Conservation (phyloP, 73 alveolate species). For the Stentor roeselii region DNA sequence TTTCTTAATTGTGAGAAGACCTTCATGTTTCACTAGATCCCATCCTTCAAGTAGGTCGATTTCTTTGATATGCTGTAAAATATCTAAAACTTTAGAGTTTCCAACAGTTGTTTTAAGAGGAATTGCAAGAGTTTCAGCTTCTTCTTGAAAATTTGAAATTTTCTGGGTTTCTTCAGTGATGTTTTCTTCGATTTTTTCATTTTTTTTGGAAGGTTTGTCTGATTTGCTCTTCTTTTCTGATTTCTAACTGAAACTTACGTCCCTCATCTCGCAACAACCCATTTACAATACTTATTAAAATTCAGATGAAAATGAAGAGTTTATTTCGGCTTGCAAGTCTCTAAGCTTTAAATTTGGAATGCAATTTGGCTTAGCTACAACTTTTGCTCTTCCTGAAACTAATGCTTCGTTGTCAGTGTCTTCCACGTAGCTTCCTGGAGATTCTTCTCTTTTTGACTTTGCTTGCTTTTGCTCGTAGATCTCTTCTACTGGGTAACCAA, state of each 20-base stretch:
- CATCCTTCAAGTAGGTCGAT: not conserved
- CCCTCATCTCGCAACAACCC: conserved; percentile 16
- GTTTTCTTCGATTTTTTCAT: not conserved
- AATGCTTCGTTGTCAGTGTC: conserved; percentile 1
- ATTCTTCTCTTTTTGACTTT: not conserved
- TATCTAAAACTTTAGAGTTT: not conserved
- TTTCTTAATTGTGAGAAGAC: not conserved
- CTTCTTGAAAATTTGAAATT: not conserved
- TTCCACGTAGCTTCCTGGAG: not conserved
- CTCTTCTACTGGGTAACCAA: conserved; percentile 54
- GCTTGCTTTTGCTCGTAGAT: conserved; percentile 48
- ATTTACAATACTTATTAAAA: not conserved
- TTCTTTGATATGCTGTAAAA: not conserved
- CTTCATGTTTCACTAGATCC: not conserved
- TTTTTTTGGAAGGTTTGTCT: not conserved
- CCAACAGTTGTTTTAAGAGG: not conserved
- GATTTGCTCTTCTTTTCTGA: not conserved
- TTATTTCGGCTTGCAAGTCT: conserved; percentile 5
- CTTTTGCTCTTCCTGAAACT: not conserved
- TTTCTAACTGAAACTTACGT: conserved; percentile 8
- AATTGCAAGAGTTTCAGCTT: not conserved
- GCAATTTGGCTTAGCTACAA: not conserved
- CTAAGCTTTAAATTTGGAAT: not conserved
- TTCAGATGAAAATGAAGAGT: too few relatives aligned
- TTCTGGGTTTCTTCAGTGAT: not conserved